Evolutionary conservation across 2,329 filamentous ascomycete genomes (phyloP), one percentile per base, ranked within the genome.

Genomic region (Arthrobotrys iridis): DNA sequence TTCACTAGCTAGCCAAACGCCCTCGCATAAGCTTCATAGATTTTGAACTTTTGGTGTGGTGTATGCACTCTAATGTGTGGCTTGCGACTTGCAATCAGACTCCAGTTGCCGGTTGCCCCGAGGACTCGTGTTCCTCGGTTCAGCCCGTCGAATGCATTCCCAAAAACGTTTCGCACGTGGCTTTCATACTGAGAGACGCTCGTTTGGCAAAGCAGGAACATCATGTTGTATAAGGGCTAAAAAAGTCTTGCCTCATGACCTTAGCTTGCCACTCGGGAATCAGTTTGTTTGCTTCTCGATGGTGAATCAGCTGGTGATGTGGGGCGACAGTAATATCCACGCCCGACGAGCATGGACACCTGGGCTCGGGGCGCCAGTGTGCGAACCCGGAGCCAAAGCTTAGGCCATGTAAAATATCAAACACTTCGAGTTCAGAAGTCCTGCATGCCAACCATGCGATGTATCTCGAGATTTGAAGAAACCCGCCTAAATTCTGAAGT

Each of bases 61-160:
- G 26, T 33, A 43, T 40, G 30, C 64, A 67, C 28, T 71, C 28
- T 24, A 71, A 71, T 52, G 58, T 63, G 66, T 71, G 66, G 66
- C 66, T 71, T 71, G 57, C 57, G 52, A 52, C 57, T 71, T 63
- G 58, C 66, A 48, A 60, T 57, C 55, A 40, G 15, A 28, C 43
- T 62, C 48, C 66, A 71, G 57, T 37, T 71, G 46, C 46, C 41
- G 33, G 46, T 64, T 48, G 57, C 48, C 58, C 58, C 66, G 52
- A 71, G n/a, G 35, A 40, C 66, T 63, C 66, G 48, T 71, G 66
- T 45, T 15, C 37, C 64, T 71, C 66, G 58, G 66, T 48, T 71
- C 57, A 37, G 28, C 66, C 66, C 66, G 66, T 40, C 58, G 57
- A 71, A 37, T 63, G 66, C 66, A 59, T 28, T 50, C 35, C 40